Conservation (phyloP, 2,329 filamentous ascomycete genomes). For the Aspergillus clavatus region DNA sequence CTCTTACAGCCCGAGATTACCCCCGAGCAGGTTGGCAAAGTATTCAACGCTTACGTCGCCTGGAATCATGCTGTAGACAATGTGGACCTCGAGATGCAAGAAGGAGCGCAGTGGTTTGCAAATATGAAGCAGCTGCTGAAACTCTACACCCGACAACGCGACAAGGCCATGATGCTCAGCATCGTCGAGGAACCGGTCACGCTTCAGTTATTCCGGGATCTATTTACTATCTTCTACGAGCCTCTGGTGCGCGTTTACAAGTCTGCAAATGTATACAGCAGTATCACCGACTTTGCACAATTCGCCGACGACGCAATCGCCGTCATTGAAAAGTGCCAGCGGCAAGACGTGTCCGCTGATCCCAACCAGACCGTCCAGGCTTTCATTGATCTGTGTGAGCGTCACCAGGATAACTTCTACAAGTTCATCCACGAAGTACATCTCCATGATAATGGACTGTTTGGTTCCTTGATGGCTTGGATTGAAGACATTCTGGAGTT, state of each 20-base stretch:
- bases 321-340: conserved; percentile 64
- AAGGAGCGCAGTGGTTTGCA: conserved; percentile 87
- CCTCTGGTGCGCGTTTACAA: conserved; percentile 96
- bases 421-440: conserved; percentile 99
- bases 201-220: conserved; percentile 86
- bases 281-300: conserved; percentile 89
- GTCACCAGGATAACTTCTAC: conserved; percentile 96
- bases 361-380: conserved; percentile 97
- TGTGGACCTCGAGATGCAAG: conserved; percentile 75
- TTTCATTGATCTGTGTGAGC: conserved; percentile 92
- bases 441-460: conserved; percentile 91
- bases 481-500: conserved; percentile 94
- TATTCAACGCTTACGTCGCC: conserved; percentile 92
- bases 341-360: conserved; percentile 82
- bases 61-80: conserved; percentile 95
- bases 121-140: conserved; percentile 93
- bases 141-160: conserved; percentile 80
- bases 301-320: conserved; percentile 92
- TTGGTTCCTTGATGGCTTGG: conserved; percentile 95
- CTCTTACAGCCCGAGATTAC: conserved; percentile 66
- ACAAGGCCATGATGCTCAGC: conserved; percentile 95
- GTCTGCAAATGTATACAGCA: conserved; percentile 95
- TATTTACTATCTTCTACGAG: conserved; percentile 99
- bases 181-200: conserved; percentile 97
- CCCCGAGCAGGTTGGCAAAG: conserved; percentile 69